Conservation (phyloP, 148 eudicot species). For the Cornus controversa region DNA sequence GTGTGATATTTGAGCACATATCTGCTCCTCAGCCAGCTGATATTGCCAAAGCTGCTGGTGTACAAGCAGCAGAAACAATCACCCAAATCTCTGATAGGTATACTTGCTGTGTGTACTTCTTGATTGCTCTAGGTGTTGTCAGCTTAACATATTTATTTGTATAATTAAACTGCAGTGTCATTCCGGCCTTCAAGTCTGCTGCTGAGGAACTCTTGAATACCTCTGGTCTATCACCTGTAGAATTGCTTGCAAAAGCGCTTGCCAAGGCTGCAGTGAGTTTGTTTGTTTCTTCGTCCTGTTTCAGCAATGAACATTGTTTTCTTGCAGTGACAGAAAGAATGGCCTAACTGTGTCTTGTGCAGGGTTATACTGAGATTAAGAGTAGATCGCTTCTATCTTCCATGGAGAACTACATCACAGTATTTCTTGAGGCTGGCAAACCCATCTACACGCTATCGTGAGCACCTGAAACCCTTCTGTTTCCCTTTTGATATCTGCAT, state of each 20-base stretch:
- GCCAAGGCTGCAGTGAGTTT: constrained; percentile 81
- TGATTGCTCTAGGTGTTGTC: neutral
- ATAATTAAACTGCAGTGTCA: constrained; percentile 49
- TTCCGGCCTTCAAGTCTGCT: constrained; percentile 82
- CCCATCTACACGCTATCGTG: constrained; percentile 77
- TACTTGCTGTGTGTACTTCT: neutral
- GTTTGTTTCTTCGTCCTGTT: constrained; percentile 5
- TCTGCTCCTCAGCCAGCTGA: constrained; percentile 95
- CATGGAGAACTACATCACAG: constrained; percentile 71
- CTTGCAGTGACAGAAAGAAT: neutral
- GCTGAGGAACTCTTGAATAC: constrained; percentile 78
- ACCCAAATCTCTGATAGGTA: constrained; percentile 76
- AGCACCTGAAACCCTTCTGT: constrained; percentile 28
- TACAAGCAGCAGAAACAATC: constrained; percentile 63
- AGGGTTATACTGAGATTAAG: constrained; percentile 91
- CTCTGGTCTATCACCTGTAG: constrained; percentile 69
- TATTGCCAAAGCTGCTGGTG: constrained; percentile 88
- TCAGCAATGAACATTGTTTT: neutral
- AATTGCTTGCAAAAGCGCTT: constrained; percentile 86
- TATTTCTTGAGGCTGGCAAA: constrained; percentile 70
- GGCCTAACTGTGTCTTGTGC: constrained; percentile 17
- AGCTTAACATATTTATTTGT: neutral
- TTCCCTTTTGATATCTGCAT: neutral
- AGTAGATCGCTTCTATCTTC: constrained; percentile 77
- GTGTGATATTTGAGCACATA: constrained; percentile 87